Percentiles rank a stretch among this genome's conserved stretches.
phyloP scores from a whole-genome alignment of 1,139 yeast species.

The Kurtzmaniella natalensis region DNA sequence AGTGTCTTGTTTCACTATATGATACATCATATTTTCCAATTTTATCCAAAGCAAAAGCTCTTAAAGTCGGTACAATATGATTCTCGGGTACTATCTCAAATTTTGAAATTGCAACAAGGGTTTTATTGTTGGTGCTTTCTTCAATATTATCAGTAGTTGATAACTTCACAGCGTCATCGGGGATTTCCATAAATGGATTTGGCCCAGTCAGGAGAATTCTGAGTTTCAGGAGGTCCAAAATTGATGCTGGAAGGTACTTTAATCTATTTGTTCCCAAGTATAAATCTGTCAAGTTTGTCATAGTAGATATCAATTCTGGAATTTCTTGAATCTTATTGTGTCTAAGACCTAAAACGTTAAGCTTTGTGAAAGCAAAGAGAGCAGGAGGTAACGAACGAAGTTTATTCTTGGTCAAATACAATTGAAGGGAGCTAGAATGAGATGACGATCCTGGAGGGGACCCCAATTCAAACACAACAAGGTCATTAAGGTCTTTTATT shows the following conservation, averaged over 20 bases:
- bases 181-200: constrained; percentile 32
- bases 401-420: constrained; percentile 36
- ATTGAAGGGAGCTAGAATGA: constrained; percentile 25
- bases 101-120: constrained; percentile 8
- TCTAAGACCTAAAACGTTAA: constrained; percentile 39
- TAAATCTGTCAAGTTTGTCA: constrained; percentile 32
- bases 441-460: constrained; percentile 17
- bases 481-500: constrained; percentile 38
- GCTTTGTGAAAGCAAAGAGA: constrained; percentile 37
- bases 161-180: constrained; percentile 25
- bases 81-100: constrained; percentile 14
- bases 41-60: constrained; percentile 28
- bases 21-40: constrained; percentile 42
- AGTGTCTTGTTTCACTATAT: constrained; percentile 39
- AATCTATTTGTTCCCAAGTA: constrained; percentile 37
- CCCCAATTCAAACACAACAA: constrained; percentile 30
- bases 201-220: constrained; percentile 41
- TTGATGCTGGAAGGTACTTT: constrained; percentile 32
- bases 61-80: constrained; percentile 25
- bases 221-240: constrained; percentile 27
- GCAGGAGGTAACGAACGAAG: constrained; percentile 31
- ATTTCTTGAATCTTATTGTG: constrained; percentile 32
- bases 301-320: constrained; percentile 32
- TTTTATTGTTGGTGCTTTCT: constrained; percentile 8
- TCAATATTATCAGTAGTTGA: constrained; percentile 13